Conservation (phyloP, 1,284 basidiomycete genomes). For the Cryptococcus sp. region DNA sequence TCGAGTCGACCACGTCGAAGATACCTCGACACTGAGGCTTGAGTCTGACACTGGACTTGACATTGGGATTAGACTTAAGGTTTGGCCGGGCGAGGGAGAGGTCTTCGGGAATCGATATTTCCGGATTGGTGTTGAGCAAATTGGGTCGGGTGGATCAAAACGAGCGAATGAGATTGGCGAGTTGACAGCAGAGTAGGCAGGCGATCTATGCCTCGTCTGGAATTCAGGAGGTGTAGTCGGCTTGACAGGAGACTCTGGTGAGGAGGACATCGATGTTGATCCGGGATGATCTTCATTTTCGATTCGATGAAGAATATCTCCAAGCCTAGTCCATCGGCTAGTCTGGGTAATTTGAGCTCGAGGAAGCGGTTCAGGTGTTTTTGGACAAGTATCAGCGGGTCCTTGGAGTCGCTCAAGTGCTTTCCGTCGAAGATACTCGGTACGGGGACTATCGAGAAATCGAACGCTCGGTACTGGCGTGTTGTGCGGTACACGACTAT, state of each 20-base stretch:
- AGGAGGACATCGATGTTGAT: too few species aligned
- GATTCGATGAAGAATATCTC: not conserved
- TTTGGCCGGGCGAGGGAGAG: not conserved
- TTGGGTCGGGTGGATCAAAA: not conserved
- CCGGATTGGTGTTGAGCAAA: not conserved
- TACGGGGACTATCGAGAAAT: not conserved
- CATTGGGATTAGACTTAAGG: not conserved
- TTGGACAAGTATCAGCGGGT: too few species aligned
- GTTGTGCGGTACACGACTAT: not conserved
- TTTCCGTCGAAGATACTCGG: too few species aligned
- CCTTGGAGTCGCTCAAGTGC: not conserved
- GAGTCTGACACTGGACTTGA: not conserved
- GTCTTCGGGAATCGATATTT: not conserved
- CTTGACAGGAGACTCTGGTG: not conserved
- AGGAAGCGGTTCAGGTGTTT: not conserved
- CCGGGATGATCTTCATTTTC: not conserved
- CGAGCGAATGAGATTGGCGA: conserved; percentile 20
- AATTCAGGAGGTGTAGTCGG: not conserved
- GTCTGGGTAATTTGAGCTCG: not conserved
- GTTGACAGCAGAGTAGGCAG: conserved; percentile 7
- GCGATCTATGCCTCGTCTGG: not conserved
- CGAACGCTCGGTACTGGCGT: not conserved
- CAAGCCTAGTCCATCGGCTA: not conserved
- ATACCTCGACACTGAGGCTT: not conserved
- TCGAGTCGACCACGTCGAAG: not conserved